Conservation (phyloP, 1,284 basidiomycete species). For the Sparassis latifolia region DNA sequence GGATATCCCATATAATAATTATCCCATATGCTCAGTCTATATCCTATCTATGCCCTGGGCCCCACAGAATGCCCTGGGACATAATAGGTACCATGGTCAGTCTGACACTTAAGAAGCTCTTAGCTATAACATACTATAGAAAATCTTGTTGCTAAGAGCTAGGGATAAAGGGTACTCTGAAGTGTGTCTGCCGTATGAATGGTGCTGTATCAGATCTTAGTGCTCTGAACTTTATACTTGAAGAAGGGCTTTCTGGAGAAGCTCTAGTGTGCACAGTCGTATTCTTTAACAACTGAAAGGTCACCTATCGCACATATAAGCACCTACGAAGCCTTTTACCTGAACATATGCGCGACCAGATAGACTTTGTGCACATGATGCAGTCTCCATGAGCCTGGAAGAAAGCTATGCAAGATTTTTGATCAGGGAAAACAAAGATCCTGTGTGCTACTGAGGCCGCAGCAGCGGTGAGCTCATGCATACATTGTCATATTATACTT, state of each 20-base stretch:
- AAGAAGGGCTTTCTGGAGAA: not conserved
- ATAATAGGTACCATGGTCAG: too few relatives aligned
- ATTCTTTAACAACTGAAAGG: not conserved
- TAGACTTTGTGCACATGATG: not conserved
- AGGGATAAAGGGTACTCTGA: too few relatives aligned
- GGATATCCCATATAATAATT: too few relatives aligned
- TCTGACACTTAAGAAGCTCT: too few relatives aligned
- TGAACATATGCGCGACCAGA: not conserved
- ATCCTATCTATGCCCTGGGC: too few relatives aligned
- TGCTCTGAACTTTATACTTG: not conserved
- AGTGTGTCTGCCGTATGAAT: conserved; percentile 3
- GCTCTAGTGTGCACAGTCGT: not conserved
- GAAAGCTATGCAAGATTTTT: conserved; percentile 5
- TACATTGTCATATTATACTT: not conserved
- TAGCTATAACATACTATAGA: too few relatives aligned
- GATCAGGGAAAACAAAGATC: conserved; percentile 2
- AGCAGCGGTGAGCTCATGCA: not conserved
- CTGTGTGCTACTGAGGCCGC: conserved; percentile 10
- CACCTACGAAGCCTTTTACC: not conserved
- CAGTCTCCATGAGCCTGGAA: not conserved
- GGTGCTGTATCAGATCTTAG: not conserved
- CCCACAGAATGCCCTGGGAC: too few relatives aligned
- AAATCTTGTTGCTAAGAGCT: too few relatives aligned
- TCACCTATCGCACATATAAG: not conserved
- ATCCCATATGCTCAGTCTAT: too few relatives aligned